These are phyloP conservation scores for Penicillium maclennaniae DNA, from an alignment of 495 filamentous ascomycete species.

Conservation along the genomic window DNA sequence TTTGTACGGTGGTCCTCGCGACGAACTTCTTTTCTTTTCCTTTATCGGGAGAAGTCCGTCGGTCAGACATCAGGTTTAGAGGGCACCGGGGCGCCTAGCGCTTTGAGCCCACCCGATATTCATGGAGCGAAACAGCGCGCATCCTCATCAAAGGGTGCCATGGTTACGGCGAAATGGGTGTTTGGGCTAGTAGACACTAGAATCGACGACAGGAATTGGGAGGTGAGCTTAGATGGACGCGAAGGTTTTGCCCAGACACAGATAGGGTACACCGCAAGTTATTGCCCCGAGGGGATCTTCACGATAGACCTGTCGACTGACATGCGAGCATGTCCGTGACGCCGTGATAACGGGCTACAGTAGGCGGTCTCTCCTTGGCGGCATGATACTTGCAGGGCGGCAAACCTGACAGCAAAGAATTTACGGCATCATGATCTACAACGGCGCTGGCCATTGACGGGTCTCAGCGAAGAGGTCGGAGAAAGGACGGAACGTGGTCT, in stretches of 20 bases:
- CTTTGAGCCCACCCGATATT: slow-evolving; percentile 13
- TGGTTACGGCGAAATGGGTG: slow-evolving; percentile 18
- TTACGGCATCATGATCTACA: slow-evolving; percentile 7
- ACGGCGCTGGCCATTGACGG: slow-evolving; percentile 8
- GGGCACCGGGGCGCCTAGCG: neutral
- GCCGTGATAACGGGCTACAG: neutral
- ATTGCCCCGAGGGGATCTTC: neutral
- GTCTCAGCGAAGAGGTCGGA: neutral
- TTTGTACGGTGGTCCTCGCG: slow-evolving; percentile 9
- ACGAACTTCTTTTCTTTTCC: neutral
- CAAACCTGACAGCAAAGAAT: slow-evolving; percentile 6
- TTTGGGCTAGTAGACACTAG: slow-evolving; percentile 25
- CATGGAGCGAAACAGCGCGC: slow-evolving; percentile 11
- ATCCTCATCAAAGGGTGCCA: slow-evolving; percentile 31
- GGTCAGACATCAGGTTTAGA: neutral
- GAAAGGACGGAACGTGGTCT: slow-evolving; percentile 11
- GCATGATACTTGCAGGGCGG: slow-evolving; percentile 19
- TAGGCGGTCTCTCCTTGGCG: slow-evolving; percentile 1
- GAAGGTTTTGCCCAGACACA: slow-evolving; percentile 9
- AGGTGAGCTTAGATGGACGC: slow-evolving; percentile 21
- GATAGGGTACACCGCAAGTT: slow-evolving; percentile 19
- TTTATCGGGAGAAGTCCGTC: slow-evolving; percentile 1
- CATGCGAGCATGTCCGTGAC: neutral
- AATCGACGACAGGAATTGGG: slow-evolving; percentile 13
- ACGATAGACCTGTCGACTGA: neutral